Evolutionary conservation across 352 stramenopile species (phyloP), one percentile per base, ranked within the genome.

Genomic region (Globisporangium radiosum): DNA sequence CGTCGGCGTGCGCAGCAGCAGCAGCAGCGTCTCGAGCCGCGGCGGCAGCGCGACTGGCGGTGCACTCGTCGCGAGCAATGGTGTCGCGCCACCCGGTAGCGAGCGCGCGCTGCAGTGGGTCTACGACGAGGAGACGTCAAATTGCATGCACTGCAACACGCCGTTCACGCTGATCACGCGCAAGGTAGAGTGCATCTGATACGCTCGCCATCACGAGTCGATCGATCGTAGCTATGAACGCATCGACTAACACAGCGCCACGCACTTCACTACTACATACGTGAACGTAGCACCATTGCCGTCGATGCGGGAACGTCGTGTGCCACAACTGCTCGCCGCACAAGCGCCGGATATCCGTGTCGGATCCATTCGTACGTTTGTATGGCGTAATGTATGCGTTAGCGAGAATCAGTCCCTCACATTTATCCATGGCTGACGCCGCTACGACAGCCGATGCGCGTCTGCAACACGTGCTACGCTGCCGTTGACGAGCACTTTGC

Each of bases 101-200:
- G 82, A 90, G 55, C 78, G 82, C 17, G 58, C 75, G 33, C 66
- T 94, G 40, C 76, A 90, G 58, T 94, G 84, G 84, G 80, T 94
- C 43, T 88, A 86, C 63, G 84, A 94, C 63, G 82, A 94, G 52
- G 81, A 94, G 58, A 90, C 81, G 4, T 72, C 70, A 57, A 92
- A 94, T 64, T 94, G 84, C 63, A 94, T 94, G 84, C 82, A 89
- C 63, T 94, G 84, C 73, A 91, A 94, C 60, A 89, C 81, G 54
- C 73, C 73, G 8, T 94, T 94, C 69, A 90, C 84, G 15, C 62
- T 94, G 45, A 68, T 94, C 51, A 92, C 82, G 40, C 76, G 84
- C 52, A 94, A 94, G 78, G 84, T 93, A 57, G 15, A 10, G n/a
- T 54, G 44, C 10, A 48, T 48, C 25, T 33, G 1, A 15, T 25